Evolutionary conservation across 2,329 filamentous ascomycete genomes (phyloP).

Genomic region (Phyllosticta citrichinensis): DNA sequence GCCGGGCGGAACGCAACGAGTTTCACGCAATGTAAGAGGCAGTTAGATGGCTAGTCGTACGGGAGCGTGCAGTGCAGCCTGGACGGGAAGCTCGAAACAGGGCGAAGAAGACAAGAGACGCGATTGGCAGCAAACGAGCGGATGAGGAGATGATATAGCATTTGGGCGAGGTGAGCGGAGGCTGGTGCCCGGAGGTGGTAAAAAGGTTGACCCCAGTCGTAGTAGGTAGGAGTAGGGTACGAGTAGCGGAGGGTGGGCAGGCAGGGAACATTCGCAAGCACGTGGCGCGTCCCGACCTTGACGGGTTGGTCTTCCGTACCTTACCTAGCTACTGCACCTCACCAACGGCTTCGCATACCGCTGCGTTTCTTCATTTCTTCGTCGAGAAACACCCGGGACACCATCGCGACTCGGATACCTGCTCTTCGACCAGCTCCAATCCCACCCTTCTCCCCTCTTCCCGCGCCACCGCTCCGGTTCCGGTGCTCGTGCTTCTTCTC

Average conservation of each 20-base stretch:
- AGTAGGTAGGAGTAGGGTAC: background rate
- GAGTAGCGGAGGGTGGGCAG: background rate
- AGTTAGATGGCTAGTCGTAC: background rate
- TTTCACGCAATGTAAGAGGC: background rate
- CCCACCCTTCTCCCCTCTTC: background rate
- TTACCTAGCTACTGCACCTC: background rate
- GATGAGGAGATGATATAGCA: background rate
- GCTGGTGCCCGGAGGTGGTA: background rate
- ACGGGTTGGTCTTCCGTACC: background rate
- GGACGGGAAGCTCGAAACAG: background rate
- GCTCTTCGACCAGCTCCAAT: background rate
- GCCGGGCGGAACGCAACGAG: background rate
- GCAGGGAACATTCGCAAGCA: background rate
- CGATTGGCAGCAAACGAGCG: background rate
- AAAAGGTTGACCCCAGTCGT: background rate
- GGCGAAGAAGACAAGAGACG: background rate
- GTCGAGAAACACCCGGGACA: background rate
- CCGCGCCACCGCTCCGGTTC: background rate
- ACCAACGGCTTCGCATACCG: background rate
- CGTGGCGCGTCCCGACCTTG: background rate
- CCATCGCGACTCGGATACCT: background rate
- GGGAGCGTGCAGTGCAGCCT: background rate
- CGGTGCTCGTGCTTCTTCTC: background rate
- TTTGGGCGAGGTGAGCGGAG: background rate
- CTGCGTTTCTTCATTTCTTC: background rate